A percentile compares a stretch with the other conserved stretches of the same genome.
phyloP scores from a whole-genome alignment of 2,329 filamentous ascomycete species.

The Xylaria sp. region DNA sequence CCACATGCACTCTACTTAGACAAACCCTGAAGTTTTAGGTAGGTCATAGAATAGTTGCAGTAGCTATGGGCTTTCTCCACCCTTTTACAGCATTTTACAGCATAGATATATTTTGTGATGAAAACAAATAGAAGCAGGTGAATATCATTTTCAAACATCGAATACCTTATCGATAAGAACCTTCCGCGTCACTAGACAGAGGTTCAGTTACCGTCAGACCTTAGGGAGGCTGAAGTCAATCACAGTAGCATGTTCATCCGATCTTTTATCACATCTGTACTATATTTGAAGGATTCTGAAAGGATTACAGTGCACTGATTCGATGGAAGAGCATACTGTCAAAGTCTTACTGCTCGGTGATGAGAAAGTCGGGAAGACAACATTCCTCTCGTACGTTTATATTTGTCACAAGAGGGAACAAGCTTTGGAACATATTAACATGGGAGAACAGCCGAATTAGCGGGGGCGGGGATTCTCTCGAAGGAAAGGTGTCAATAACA shows the following conservation, averaged over 20 bases:
- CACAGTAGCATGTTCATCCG: not conserved
- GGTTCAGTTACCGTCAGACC: constrained; percentile 6
- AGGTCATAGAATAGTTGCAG: not conserved
- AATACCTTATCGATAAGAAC: constrained; percentile 45
- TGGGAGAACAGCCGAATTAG: constrained; percentile 61
- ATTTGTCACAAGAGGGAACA: constrained; percentile 9
- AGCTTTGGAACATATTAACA: constrained; percentile 6
- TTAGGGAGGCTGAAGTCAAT: not conserved
- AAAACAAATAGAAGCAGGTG: too few relatives aligned
- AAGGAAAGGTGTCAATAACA: constrained; percentile 56
- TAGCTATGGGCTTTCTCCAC: not conserved
- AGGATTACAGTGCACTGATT: constrained; percentile 1
- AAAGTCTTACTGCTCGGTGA: constrained; percentile 70
- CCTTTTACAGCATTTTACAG: too few relatives aligned
- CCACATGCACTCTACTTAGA: constrained; percentile 42
- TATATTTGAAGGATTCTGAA: not conserved
- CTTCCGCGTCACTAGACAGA: not conserved
- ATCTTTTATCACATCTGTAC: not conserved
- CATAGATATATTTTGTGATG: not conserved
- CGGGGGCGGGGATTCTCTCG: constrained; percentile 54
- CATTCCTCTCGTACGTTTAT: constrained; percentile 66
- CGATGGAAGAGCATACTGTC: constrained; percentile 62
- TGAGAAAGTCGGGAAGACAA: constrained; percentile 69
- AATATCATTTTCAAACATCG: not conserved
- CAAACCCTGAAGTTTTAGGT: not conserved